These are phyloP conservation scores for Asterella californica DNA, from an alignment of 225 moss, liverwort and hornwort genomes.

Conservation along the genomic window DNA sequence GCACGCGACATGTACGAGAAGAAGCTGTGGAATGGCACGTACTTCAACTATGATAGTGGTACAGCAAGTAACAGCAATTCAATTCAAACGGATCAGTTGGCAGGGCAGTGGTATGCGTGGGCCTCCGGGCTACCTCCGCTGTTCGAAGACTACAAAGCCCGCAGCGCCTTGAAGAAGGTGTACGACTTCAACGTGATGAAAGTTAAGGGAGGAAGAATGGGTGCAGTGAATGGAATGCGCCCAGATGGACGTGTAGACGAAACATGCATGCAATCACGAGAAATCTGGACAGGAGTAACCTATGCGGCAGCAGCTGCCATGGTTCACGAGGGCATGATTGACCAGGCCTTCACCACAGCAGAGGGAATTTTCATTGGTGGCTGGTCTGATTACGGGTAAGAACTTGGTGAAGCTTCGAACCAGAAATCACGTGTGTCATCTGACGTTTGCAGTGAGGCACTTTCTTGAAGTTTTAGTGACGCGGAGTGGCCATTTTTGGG, in stretches of 20 bases:
- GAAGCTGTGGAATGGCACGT: constrained; percentile 85
- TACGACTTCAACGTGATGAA: constrained; percentile 95
- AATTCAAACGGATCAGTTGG: constrained; percentile 94
- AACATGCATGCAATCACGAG: constrained; percentile 95
- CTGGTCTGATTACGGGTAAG: constrained; percentile 94
- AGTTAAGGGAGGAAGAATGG: constrained; percentile 73
- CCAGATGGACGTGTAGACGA: constrained; percentile 90
- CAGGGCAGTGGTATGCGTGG: constrained; percentile 98
- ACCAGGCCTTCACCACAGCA: constrained; percentile 79
- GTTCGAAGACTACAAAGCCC: constrained; percentile 84
- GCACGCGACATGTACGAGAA: constrained; percentile 73
- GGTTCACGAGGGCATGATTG: constrained; percentile 95
- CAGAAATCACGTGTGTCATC: neutral
- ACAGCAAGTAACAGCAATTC: constrained; percentile 74
- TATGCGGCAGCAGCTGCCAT: constrained; percentile 86
- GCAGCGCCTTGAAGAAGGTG: constrained; percentile 78
- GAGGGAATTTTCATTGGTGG: constrained; percentile 80
- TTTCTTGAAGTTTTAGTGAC: neutral
- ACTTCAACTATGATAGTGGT: constrained; percentile 91
- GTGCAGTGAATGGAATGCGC: constrained; percentile 96
- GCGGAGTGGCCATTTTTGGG: neutral
- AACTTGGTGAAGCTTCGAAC: neutral
- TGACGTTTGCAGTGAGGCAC: neutral
- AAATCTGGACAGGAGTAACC: constrained; percentile 96
- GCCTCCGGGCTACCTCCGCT: constrained; percentile 88